These are phyloP conservation scores for Coelastrella sp. DNA, from an alignment of 139 green algal genomes.

Conservation along the genomic window DNA sequence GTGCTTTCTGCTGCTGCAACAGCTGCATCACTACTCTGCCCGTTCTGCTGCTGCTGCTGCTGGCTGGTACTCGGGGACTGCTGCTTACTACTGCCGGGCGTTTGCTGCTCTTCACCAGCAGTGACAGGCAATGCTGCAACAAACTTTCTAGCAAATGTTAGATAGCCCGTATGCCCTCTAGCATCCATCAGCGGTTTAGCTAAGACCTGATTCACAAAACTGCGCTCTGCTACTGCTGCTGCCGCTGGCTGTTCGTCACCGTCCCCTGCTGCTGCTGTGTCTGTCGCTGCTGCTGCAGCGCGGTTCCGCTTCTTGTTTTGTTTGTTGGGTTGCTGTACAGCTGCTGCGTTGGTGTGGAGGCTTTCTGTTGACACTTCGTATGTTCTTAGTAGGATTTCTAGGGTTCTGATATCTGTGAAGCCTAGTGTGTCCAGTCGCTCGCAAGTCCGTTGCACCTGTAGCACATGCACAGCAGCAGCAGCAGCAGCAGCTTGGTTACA, in stretches of 20 bases:
- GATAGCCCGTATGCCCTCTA: constrained; percentile 91
- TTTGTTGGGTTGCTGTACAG: not conserved
- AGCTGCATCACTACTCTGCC: not conserved
- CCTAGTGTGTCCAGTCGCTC: constrained; percentile 70
- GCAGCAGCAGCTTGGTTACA: not conserved
- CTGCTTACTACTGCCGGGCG: too few species aligned
- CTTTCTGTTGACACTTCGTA: constrained; percentile 69
- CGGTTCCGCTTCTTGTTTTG: constrained; percentile 25
- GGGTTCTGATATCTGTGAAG: constrained; percentile 81
- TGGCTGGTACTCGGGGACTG: too few species aligned
- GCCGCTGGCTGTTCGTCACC: constrained; percentile 6
- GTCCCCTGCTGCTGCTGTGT: not conserved
- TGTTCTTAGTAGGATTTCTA: constrained; percentile 89
- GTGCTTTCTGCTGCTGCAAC: not conserved
- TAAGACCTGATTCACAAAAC: constrained; percentile 50
- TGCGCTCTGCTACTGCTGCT: constrained; percentile 32
- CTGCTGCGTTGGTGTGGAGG: not conserved
- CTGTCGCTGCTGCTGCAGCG: constrained; percentile 43
- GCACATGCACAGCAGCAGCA: not conserved
- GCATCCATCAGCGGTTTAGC: constrained; percentile 68
- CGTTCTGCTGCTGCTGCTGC: too few species aligned
- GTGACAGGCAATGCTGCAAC: constrained; percentile 46
- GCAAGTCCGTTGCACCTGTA: constrained; percentile 86
- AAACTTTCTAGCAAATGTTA: constrained; percentile 88
- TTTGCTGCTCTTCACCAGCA: too few species aligned